Evolutionary conservation across 2,329 filamentous ascomycete species (phyloP).

Genomic region (Claviceps fusiformis): DNA sequence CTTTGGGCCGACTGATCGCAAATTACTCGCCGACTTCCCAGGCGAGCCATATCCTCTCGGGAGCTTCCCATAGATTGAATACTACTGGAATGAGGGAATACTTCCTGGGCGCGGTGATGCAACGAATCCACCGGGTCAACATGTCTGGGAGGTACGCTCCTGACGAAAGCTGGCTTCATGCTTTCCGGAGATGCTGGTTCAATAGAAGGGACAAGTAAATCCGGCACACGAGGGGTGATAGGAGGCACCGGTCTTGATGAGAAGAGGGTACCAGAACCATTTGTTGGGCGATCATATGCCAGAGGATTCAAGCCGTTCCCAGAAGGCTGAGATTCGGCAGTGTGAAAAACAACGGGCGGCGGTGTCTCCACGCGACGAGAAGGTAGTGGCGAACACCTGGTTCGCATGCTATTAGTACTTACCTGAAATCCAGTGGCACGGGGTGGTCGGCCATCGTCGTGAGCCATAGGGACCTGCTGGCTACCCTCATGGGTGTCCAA

Average conservation of each 20-base stretch:
- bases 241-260: conserved; percentile 7
- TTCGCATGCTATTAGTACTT: not conserved
- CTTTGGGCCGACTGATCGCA: conserved; percentile 6
- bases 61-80: not conserved
- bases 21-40: conserved; percentile 7
- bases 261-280: conserved; percentile 9
- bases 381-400: conserved; percentile 4
- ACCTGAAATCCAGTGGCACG: conserved; percentile 3
- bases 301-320: conserved; percentile 15
- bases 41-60: not conserved
- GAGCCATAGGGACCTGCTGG: not conserved
- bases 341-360: not conserved
- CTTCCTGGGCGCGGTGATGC: conserved; percentile 4
- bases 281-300: conserved; percentile 9
- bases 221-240: conserved; percentile 17
- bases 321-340: not conserved
- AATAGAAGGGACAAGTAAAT: conserved; percentile 33
- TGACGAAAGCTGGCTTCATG: conserved; percentile 22
- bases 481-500: conserved; percentile 1
- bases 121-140: conserved; percentile 12
- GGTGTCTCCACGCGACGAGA: not conserved
- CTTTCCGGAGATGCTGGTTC: conserved; percentile 27
- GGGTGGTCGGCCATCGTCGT: conserved; percentile 3
- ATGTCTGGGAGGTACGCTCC: conserved; percentile 17
- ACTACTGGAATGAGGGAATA: conserved; percentile 9